Base-by-base conservation (phyloP, 805 yeast species). In the Metschnikowia gruessii region DNA sequence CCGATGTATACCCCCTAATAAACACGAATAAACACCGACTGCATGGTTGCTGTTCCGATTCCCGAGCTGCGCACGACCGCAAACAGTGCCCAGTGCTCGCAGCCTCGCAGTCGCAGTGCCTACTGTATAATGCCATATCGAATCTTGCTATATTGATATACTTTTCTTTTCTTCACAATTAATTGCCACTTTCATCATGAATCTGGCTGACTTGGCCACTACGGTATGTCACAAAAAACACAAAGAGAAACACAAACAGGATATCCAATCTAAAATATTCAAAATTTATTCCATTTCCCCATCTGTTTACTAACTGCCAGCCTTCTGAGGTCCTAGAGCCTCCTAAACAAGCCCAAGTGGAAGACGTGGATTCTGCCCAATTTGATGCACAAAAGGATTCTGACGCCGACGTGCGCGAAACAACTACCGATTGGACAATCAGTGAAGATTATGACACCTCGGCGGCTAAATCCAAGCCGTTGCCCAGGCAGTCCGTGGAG, bases 401-500 rank as follows among this genome's bases (percentile, higher is more conserved):
- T n/a, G 31, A 16, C 13, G 28, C 35, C 26, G 51, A 43, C 19
- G 48, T 45, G 18, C 40, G 41, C 2, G 52, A 49, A 35, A 41
- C 50, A 32, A 51, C 55, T 5, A 28, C 45, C 11, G 64, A 61
- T 33, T 56, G 58, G 56, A 58, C 58, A 9, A 68, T 72, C 12
- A 68, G 74, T 49, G 74, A 69, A 40, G 72, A 72, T 48, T 65
- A 58, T 37, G 76, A 71, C 48, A 51, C 62, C 39, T 45, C 64
- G 3, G 58, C 60, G 31, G 64, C 63, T 38, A 63, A 57, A 29
- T 56, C 64, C 7, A 68, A 69, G 49, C 75, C 76, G 4, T 63
- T 65, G 1, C 69, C 75, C n/a, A 62, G 88, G 62, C 63, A 68
- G 32, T 65, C 84, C 2, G 80, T 79, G 41, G 81, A 75, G 45